These are phyloP conservation scores for Annulohypoxylon moriforme DNA, from an alignment of 495 filamentous ascomycete species.

Conservation along the genomic window DNA sequence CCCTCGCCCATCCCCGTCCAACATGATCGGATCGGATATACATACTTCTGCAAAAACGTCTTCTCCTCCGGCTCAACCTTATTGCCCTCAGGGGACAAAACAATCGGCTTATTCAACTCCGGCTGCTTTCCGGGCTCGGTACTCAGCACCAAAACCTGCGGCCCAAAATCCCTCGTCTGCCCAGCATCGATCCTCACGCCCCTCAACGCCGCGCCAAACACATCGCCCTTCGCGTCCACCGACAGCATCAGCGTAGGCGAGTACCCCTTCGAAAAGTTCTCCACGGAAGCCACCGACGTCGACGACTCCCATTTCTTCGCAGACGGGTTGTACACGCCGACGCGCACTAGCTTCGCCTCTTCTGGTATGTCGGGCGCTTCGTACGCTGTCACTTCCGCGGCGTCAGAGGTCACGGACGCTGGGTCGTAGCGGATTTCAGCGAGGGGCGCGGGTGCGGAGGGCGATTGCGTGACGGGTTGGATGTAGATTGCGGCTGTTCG, in stretches of 20 bases:
- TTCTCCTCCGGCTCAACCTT: conserved; percentile 69
- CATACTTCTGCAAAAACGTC: conserved; percentile 77
- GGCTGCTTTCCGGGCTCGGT: conserved; percentile 63
- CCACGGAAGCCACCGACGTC: conserved; percentile 57
- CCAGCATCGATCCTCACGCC: conserved; percentile 65
- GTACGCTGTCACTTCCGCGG: conserved; percentile 57
- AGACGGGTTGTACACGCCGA: conserved; percentile 61
- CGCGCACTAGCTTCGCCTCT: conserved; percentile 54
- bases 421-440: conserved; percentile 61
- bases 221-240: conserved; percentile 53
- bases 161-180: conserved; percentile 66
- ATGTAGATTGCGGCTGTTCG: conserved; percentile 57
- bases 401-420: conserved; percentile 33
- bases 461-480: conserved; percentile 53
- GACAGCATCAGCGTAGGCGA: conserved; percentile 60
- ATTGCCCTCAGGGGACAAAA: conserved; percentile 70
- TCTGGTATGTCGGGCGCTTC: conserved; percentile 59
- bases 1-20: conserved; percentile 46
- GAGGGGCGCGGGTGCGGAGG: conserved; percentile 52
- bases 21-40: conserved; percentile 38
- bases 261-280: conserved; percentile 66
- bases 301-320: conserved; percentile 58
- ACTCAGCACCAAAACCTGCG: conserved; percentile 63
- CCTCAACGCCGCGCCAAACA: conserved; percentile 54
- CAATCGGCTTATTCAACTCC: conserved; percentile 72